Evolutionary conservation across 2,329 filamentous ascomycete species (phyloP).

Genomic region (Fusarium chuoi): DNA sequence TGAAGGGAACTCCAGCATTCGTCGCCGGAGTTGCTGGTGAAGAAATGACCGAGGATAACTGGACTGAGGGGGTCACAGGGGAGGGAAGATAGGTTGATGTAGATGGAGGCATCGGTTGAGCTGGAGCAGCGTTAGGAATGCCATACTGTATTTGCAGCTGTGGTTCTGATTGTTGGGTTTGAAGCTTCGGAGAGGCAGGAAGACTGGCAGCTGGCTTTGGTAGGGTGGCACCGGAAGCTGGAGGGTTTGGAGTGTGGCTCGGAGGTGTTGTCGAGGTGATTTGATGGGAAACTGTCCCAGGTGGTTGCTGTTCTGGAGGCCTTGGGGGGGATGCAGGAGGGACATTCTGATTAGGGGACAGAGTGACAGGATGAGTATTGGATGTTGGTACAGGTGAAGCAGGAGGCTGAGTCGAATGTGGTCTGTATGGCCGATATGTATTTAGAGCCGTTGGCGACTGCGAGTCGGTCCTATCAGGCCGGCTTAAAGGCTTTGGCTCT

Average conservation of each 20-base stretch:
- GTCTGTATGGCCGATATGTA: conserved; percentile 47
- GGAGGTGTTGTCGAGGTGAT: conserved; percentile 25
- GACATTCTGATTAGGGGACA: conserved; percentile 8
- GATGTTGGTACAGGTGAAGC: conserved; percentile 1
- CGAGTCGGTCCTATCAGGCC: conserved; percentile 27
- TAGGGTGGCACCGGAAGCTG: conserved; percentile 1
- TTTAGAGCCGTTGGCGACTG: conserved; percentile 36
- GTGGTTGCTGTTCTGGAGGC: conserved; percentile 17
- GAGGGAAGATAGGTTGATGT: conserved; percentile 22
- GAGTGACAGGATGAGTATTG: conserved; percentile 6
- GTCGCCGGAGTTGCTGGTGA: conserved; percentile 21
- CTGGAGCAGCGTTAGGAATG: conserved; percentile 18
- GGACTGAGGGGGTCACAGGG: conserved; percentile 18
- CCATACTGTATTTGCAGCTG: conserved; percentile 13
- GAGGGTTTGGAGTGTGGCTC: background rate
- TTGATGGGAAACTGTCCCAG: conserved; percentile 39
- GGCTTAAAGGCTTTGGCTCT: conserved; percentile 11
- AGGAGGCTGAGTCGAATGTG: conserved; percentile 30
- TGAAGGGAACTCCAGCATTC: conserved; percentile 12
- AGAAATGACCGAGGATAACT: conserved; percentile 10
- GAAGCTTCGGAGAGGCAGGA: conserved; percentile 20
- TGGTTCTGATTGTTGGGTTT: conserved; percentile 4
- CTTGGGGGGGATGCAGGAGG: conserved; percentile 10
- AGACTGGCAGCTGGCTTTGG: conserved; percentile 13
- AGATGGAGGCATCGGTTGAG: conserved; percentile 17